These are phyloP conservation scores for Fistulifera pelliculosa DNA, from an alignment of 108 stramenopile species.

Conservation along the genomic window DNA sequence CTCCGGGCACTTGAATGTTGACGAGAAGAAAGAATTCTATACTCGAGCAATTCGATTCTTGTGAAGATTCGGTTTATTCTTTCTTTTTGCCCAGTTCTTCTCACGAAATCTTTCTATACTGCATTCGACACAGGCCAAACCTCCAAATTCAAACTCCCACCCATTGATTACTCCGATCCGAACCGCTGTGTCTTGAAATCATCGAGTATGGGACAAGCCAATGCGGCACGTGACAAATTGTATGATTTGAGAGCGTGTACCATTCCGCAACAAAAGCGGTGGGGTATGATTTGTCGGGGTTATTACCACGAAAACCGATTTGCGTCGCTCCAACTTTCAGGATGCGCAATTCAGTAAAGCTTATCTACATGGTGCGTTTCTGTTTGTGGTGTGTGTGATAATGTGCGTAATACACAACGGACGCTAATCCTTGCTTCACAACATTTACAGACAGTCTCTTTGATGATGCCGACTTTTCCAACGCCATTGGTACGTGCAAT, in stretches of 20 bases:
- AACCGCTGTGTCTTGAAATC: slow-evolving; percentile 76
- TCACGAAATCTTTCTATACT: too few species aligned
- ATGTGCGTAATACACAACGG: too few species aligned
- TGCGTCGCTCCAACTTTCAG: slow-evolving; percentile 72
- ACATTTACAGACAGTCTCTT: slow-evolving; percentile 71
- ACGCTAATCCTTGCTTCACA: neutral
- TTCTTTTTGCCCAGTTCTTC: too few species aligned
- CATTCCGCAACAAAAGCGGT: slow-evolving; percentile 45
- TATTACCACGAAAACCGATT: slow-evolving; percentile 84
- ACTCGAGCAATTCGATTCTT: too few species aligned
- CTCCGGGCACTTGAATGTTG: too few species aligned
- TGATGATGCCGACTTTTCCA: slow-evolving; percentile 89
- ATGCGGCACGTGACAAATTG: slow-evolving; percentile 91
- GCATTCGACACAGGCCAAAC: slow-evolving; percentile 13
- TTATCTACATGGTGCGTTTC: slow-evolving; percentile 51
- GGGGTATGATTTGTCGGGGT: slow-evolving; percentile 83
- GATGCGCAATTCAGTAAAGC: slow-evolving; percentile 87
- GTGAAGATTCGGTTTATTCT: too few species aligned
- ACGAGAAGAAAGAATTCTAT: too few species aligned
- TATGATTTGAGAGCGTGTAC: slow-evolving; percentile 86
- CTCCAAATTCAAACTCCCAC: slow-evolving; percentile 84
- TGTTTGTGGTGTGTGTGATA: slow-evolving; percentile 5
- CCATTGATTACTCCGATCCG: slow-evolving; percentile 71
- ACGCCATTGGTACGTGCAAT: slow-evolving; percentile 62
- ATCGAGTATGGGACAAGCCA: slow-evolving; percentile 89